Evolutionary conservation across 768 basidiomycete species (phyloP), one percentile per base, ranked within the genome.

Genomic region (Termitomyces sp.): DNA sequence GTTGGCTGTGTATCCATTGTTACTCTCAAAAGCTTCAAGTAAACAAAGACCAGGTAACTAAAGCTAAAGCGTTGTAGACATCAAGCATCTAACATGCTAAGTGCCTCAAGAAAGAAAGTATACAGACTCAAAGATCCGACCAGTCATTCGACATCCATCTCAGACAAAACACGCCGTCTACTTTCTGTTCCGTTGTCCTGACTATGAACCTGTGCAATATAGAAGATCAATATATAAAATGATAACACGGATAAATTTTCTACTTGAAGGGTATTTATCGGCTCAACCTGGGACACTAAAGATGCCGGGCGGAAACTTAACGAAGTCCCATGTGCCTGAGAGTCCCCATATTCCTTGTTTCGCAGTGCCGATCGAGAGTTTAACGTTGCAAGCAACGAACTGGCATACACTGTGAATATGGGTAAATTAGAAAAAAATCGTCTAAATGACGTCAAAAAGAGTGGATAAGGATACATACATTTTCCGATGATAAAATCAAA

Each of bases 401-500:
- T 80, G 6, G 75, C 75, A 33, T 77, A 80, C 18, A 80, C 79
- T 80, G 54, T 40, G 32, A 50, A 42, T 48, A 40, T 20, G 16
- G 16, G 20, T 20, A 35, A 26, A 26, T 26, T 26, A 26, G 26
- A 4, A 4, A 26, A 20, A 40, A 16, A 42, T 32, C 56, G n/a
- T 30, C 28, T 49, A 24, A 46, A 48, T 47, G 5, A 36, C 18
- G 3, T 6, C 20, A 33, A 33, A 36, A 24, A 30, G 33, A 32
- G 30, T 22, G 16, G 44, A 1, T 60, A 20, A 28, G 33, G 32
- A 32, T 26, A 22, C 49, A 1, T 60, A 77, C 79, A 63, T 72
- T 81, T 81, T 56, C 80, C 80, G 54, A 81, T 77, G 33, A 79
- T 67, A 58, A 82, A 81, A 63, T 81, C 80, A 51, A 81, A 72